Conservation (phyloP, 306 rosid species). For the Gillenia trifoliata region DNA sequence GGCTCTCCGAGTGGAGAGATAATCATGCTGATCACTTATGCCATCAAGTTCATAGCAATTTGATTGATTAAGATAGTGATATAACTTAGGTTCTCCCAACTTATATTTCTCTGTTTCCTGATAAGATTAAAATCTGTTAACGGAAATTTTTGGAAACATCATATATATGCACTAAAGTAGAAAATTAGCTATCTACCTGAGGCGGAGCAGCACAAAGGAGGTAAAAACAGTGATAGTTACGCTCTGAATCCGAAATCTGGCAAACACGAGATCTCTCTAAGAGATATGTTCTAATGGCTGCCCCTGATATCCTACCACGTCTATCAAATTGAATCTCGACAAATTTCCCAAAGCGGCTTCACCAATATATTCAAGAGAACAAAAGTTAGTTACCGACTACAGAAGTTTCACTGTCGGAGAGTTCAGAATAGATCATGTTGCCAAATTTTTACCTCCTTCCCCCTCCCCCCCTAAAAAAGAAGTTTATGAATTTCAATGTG, state of each 20-base stretch:
- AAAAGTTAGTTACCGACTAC: conserved; percentile 25
- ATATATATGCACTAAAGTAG: conserved; percentile 12
- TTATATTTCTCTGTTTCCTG: conserved; percentile 82
- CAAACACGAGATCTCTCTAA: conserved; percentile 94
- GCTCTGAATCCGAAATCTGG: conserved; percentile 88
- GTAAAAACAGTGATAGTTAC: conserved; percentile 89
- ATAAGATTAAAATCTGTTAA: conserved; percentile 21
- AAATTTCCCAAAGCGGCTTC: conserved; percentile 94
- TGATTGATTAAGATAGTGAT: conserved; percentile 90
- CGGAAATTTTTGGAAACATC: background rate
- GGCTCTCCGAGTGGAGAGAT: conserved; percentile 82
- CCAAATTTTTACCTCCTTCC: background rate
- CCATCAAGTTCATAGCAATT: conserved; percentile 69
- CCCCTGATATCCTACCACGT: conserved; percentile 80
- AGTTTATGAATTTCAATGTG: background rate
- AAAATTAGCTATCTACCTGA: conserved; percentile 41
- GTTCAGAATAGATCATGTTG: conserved; percentile 12
- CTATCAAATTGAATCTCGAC: conserved; percentile 85
- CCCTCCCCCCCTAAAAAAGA: background rate
- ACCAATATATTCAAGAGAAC: conserved; percentile 30
- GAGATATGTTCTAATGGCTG: conserved; percentile 92
- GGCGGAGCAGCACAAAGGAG: conserved; percentile 89
- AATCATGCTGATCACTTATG: conserved; percentile 66
- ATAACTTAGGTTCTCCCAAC: conserved; percentile 75
- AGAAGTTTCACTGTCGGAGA: conserved; percentile 12